Conservation (phyloP, 352 stramenopile species). For the Phytophthora ohioensis region DNA sequence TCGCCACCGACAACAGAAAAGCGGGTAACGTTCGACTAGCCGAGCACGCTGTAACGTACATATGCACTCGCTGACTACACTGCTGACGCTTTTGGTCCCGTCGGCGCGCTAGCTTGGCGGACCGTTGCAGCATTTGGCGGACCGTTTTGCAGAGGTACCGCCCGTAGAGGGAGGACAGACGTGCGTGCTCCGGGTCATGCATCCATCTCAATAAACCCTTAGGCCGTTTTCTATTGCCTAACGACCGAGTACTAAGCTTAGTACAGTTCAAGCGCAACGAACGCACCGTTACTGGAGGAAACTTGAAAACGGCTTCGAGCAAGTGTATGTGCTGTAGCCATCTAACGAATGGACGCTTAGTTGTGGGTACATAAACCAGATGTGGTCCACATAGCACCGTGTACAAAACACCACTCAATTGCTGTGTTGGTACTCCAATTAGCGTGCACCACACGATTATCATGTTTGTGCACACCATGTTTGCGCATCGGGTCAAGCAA, state of each 20-base stretch:
- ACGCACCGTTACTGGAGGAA: no score
- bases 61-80: neutral
- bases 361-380: neutral
- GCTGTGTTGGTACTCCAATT: neutral
- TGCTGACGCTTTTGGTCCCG: constrained; percentile 2
- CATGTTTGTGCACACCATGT: constrained; percentile 3
- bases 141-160: constrained; percentile 6
- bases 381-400: no score
- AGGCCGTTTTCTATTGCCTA: no score
- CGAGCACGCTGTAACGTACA: neutral
- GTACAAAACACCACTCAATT: neutral
- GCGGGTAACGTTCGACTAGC: neutral
- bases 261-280: no score
- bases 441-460: constrained; percentile 9
- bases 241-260: no score
- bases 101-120: neutral
- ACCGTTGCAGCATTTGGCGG: neutral
- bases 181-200: neutral
- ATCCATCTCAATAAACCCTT: neutral
- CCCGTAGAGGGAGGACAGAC: constrained; percentile 9
- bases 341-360: no score
- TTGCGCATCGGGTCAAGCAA: constrained; percentile 24
- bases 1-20: neutral
- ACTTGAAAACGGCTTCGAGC: no score
- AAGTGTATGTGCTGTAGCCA: no score